These are phyloP conservation scores for Petunia secreta DNA, from an alignment of 257 asterid genomes.

Conservation along the genomic window DNA sequence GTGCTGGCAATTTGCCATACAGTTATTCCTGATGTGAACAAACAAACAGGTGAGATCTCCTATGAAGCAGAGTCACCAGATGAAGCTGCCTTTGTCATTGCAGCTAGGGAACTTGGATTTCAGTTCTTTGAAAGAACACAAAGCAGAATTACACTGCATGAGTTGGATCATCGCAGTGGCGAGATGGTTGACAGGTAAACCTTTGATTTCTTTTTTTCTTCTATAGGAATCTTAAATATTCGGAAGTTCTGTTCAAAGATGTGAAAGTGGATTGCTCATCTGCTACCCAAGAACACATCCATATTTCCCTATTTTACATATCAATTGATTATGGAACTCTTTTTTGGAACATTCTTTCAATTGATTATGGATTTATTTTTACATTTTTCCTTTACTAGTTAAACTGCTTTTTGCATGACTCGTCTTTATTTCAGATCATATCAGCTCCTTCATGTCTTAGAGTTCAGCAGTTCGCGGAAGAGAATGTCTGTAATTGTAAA, in stretches of 20 bases:
- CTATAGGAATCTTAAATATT: background rate
- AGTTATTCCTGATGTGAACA: conserved; percentile 81
- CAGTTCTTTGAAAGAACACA: conserved; percentile 86
- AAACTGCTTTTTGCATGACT: background rate
- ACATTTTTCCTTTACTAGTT: background rate
- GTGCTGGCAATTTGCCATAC: conserved; percentile 93
- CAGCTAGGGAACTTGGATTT: conserved; percentile 93
- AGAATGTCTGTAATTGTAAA: conserved; percentile 93
- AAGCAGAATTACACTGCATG: conserved; percentile 75
- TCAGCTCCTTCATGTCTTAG: conserved; percentile 78
- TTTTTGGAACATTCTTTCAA: background rate
- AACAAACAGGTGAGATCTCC: conserved; percentile 62
- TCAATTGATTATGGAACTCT: background rate
- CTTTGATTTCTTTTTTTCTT: background rate
- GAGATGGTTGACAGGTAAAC: conserved; percentile 65
- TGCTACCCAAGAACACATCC: background rate
- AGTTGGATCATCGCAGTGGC: conserved; percentile 63
- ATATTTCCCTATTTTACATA: background rate
- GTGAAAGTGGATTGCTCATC: conserved; percentile 5
- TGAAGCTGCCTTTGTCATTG: conserved; percentile 95
- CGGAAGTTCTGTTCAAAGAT: background rate
- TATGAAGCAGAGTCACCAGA: conserved; percentile 99
- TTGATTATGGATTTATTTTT: background rate
- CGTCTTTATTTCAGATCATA: conserved; percentile 64
- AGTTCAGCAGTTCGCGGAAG: conserved; percentile 92